Base-by-base conservation (phyloP, 2,329 filamentous ascomycete species). In the Laburnicola sp. region DNA sequence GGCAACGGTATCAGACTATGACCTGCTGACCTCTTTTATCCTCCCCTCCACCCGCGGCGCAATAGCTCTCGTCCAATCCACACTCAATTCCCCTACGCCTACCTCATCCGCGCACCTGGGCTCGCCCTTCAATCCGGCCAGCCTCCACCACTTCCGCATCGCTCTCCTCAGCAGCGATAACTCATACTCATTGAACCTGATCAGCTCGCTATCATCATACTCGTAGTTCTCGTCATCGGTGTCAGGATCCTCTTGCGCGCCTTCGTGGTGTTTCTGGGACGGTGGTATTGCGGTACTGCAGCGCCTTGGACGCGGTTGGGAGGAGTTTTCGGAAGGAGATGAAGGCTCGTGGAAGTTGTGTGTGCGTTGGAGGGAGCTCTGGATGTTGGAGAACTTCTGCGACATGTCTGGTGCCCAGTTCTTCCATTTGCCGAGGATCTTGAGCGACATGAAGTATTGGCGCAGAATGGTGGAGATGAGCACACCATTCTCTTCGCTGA, bases 391-490 rank as follows among this genome's bases (percentile, higher is more conserved):
- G 86, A 89, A 95, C 67, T 90, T 86, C 1, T 77, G 73, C 11
- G 79, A 75, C 66, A 89, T 77, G 52, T 79, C 80, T 1, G 80
- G 76, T 10, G 86, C 82, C 77, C 88, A 88, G 51, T 85, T 80
- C 53, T 83, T 85, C 91, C 91, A 96, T 63, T 84, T 84, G 16
- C 90, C 89, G 25, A 96, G 75, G 1, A 92, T 87, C 49, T 89
- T 89, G 37, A 96, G 79, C 5, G 86, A 88, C 81, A 96, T 87
- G 73, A 96, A 96, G 73, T 96, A 96, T 69, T 96, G 91, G 9
- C 91, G 84, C 21, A 97, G 79, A 70, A 97, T 86, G 66, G 88
- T 89, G 42, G 88, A 91, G 62, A 96, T 89, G 49, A 96, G 79
- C 11, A 95, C 86, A 3, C 91, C 92, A 60, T 89, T 92, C 68